These are phyloP conservation scores for Boletus vinaceobasis DNA, from an alignment of 768 basidiomycete genomes.

Conservation along the genomic window DNA sequence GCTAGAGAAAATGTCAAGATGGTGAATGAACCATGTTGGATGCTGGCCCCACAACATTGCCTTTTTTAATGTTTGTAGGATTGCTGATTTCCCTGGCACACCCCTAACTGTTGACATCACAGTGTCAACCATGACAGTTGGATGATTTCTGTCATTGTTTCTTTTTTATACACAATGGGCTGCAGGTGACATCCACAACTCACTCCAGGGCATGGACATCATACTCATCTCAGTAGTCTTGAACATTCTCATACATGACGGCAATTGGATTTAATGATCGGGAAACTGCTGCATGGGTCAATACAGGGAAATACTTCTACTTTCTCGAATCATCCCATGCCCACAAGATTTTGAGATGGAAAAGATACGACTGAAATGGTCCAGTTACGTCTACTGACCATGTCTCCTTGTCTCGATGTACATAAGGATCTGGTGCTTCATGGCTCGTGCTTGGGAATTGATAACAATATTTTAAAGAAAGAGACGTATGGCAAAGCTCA, in stretches of 20 bases:
- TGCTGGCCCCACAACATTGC: no score
- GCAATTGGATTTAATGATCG: not conserved
- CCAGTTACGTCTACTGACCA: not conserved
- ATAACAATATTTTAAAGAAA: not conserved
- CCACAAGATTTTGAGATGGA: not conserved
- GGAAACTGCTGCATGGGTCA: not conserved
- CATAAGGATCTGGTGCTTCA: not conserved
- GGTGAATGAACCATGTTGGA: no score
- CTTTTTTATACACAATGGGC: no score
- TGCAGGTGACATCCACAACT: no score
- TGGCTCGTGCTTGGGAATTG: not conserved
- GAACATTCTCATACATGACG: no score
- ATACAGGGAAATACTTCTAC: not conserved
- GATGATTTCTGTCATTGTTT: no score
- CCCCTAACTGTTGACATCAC: no score
- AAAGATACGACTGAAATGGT: not conserved
- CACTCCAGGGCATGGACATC: no score
- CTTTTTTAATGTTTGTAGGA: no score
- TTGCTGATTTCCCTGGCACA: no score
- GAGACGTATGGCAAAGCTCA: conserved; percentile 3
- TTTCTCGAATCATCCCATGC: not conserved
- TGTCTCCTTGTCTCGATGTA: not conserved
- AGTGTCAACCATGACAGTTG: no score
- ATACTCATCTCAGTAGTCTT: not conserved
- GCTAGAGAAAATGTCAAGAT: no score